Evolutionary conservation across 768 basidiomycete genomes (phyloP).

Genomic region (Pleurotus platypus): DNA sequence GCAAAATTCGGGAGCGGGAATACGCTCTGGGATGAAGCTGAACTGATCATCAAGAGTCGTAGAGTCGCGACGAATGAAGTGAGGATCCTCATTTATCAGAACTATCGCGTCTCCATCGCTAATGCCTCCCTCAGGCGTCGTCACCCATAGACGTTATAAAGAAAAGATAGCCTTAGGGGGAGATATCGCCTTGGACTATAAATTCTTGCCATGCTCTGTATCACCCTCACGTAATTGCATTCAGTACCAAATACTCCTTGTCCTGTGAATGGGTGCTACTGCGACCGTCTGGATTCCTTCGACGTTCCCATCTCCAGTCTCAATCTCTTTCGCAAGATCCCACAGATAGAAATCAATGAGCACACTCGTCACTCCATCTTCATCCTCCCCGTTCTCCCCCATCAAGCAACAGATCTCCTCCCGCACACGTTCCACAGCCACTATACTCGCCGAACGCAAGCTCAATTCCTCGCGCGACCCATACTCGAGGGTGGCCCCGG

Average conservation of each 20-base stretch:
- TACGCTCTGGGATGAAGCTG: no score
- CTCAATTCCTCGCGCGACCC: constrained; percentile 74
- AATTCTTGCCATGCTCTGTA: no score
- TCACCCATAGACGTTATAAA: no score
- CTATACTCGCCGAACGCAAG: constrained; percentile 74
- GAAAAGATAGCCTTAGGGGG: no score
- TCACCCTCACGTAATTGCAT: no score
- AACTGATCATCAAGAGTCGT: no score
- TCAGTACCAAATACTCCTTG: constrained; percentile 86
- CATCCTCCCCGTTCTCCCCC: constrained; percentile 18
- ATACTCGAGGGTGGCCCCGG: constrained; percentile 39
- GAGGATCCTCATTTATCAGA: no score
- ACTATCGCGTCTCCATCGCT: no score
- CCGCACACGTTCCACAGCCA: constrained; percentile 75
- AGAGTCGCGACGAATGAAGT: no score
- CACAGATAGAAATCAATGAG: constrained; percentile 90
- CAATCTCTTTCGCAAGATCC: constrained; percentile 80
- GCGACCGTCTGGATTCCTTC: constrained; percentile 53
- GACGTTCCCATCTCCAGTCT: constrained; percentile 55
- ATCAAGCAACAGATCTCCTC: constrained; percentile 47
- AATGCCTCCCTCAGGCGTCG: no score
- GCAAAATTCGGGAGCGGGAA: no score
- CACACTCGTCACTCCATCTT: constrained; percentile 60
- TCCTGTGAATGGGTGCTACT: constrained; percentile 72
- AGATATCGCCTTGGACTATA: no score